Evolutionary conservation across 352 stramenopile genomes (phyloP).

Genomic region (Peronospora destructor): DNA sequence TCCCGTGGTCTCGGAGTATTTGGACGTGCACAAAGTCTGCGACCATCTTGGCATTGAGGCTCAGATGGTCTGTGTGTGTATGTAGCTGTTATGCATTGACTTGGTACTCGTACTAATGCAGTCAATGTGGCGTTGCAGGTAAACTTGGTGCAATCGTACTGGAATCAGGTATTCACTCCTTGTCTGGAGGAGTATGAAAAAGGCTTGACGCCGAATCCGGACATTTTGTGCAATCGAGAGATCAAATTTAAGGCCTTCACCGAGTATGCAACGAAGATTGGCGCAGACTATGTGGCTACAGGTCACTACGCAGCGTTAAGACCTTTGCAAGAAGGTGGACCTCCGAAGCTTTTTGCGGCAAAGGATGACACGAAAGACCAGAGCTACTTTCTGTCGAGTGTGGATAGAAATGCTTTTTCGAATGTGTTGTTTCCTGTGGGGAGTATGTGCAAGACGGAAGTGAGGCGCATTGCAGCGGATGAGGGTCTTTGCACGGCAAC

Average conservation of each 20-base stretch:
- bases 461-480: constrained; percentile 83
- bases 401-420: constrained; percentile 54
- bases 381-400: constrained; percentile 94
- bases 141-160: constrained; percentile 93
- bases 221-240: constrained; percentile 95
- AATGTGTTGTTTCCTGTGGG: constrained; percentile 94
- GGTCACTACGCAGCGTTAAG: constrained; percentile 83
- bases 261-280: constrained; percentile 82
- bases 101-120: not conserved
- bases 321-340: not conserved
- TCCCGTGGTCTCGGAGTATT: constrained; percentile 87
- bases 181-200: constrained; percentile 87
- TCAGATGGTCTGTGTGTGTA: constrained; percentile 34
- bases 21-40: constrained; percentile 90
- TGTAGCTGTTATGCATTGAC: not conserved
- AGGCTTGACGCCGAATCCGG: constrained; percentile 88
- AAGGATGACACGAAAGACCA: constrained; percentile 91
- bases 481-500: constrained; percentile 78
- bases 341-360: constrained; percentile 75
- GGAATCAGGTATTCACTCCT: constrained; percentile 96
- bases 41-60: constrained; percentile 88
- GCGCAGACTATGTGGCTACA: constrained; percentile 91
- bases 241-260: constrained; percentile 98
- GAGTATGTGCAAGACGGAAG: constrained; percentile 85
- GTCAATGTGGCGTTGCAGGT: constrained; percentile 34